A percentile compares a stretch with the other conserved stretches of the same genome.
These are phyloP conservation scores for Sporothrix schenckii DNA, from an alignment of 2,329 filamentous ascomycete species.

Conservation along the genomic window DNA sequence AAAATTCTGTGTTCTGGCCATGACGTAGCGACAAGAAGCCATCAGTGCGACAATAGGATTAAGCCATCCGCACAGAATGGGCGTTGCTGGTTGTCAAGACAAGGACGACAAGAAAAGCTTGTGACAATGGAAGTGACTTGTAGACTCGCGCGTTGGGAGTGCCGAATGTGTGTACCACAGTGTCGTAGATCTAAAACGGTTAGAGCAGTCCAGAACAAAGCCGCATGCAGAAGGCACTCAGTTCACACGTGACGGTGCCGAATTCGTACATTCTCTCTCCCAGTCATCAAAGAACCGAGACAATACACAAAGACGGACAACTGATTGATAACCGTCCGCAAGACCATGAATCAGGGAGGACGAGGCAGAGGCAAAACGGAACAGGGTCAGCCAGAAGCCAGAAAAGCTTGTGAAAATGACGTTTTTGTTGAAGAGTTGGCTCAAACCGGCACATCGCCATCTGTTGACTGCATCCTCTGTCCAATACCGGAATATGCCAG, in stretches of 20 bases:
- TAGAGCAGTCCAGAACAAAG: background rate
- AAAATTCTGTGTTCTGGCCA: background rate
- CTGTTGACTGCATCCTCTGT: background rate
- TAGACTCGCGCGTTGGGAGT: background rate
- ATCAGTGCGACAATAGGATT: background rate
- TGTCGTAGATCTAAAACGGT: background rate
- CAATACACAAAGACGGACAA: background rate
- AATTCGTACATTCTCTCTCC: background rate
- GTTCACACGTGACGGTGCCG: constrained; percentile 15
- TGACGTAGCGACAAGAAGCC: background rate
- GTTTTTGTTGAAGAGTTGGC: constrained; percentile 7
- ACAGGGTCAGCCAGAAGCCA: background rate
- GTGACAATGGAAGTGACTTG: constrained; percentile 30
- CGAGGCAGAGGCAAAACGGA: constrained; percentile 3
- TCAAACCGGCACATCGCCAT: background rate
- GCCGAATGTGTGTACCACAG: no score
- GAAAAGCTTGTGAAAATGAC: constrained; percentile 26
- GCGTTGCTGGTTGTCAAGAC: background rate
- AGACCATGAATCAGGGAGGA: background rate
- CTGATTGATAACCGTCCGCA: background rate
- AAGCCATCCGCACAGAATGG: background rate
- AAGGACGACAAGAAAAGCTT: constrained; percentile 29
- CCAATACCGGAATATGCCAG: background rate
- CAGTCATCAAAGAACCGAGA: constrained; percentile 11
- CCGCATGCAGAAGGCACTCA: background rate